phyloP scores from a whole-genome alignment of 495 filamentous ascomycete genomes.

The Daldinia bambusicola region DNA sequence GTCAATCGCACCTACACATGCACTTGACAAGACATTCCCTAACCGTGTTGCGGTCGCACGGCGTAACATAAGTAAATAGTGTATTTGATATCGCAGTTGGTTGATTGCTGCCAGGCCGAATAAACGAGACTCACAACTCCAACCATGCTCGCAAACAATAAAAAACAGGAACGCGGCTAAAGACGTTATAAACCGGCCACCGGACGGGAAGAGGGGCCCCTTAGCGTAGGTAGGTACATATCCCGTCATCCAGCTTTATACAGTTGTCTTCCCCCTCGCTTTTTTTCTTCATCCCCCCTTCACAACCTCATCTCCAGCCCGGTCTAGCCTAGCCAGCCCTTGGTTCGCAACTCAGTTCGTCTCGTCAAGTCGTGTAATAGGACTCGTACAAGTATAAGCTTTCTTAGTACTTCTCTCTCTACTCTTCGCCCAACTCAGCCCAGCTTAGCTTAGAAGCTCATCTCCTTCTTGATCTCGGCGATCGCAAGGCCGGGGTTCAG shows the following conservation, averaged over 20 bases:
- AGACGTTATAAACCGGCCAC: conserved; percentile 33
- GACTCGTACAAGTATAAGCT: background rate
- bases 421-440: background rate
- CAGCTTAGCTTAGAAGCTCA: conserved; percentile 70
- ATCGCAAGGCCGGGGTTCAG: conserved; percentile 95
- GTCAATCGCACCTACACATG: background rate
- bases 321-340: background rate
- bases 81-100: conserved; percentile 32
- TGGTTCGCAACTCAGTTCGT: background rate
- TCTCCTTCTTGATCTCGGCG: conserved; percentile 97
- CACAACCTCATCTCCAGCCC: background rate
- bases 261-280: conserved; percentile 27
- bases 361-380: background rate
- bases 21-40: background rate
- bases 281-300: background rate
- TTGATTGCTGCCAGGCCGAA: conserved; percentile 7
- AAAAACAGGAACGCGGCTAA: conserved; percentile 40
- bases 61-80: conserved; percentile 16
- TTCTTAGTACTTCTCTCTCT: background rate
- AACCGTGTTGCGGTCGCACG: background rate
- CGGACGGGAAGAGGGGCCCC: conserved; percentile 17
- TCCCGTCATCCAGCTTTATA: conserved; percentile 43
- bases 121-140: conserved; percentile 43
- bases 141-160: conserved; percentile 45
- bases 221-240: conserved; percentile 28